Evolutionary conservation across 176 grass and related monocot genomes (phyloP), one percentile per base, ranked within the genome.

Genomic region (Aegilops longissima): DNA sequence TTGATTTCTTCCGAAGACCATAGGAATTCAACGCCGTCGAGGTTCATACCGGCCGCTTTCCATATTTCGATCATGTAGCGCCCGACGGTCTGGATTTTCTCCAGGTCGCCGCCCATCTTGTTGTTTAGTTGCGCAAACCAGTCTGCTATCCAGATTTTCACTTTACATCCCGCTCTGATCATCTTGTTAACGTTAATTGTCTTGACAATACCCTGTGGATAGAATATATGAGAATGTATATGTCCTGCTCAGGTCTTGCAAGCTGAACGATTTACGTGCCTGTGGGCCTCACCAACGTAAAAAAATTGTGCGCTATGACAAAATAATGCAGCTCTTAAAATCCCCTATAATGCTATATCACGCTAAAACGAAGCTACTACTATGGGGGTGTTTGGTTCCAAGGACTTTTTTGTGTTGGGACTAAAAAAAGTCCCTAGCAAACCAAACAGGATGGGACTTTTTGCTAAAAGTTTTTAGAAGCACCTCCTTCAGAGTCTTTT

Each of bases 1-100:
- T 93, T 95, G 59, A 98, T 98, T 79, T 98, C 91, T n/a, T 95
- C 91, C 18, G 91, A 98, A 3, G 93, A 93, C 95, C 95, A 98
- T 31, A 98, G 76, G 80, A 98, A 95, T 62, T 93, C 87, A 11
- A 98, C 95, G 0, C 91, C 94, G 4, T 93, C 86, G 3, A 86
- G 93, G 38, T 95, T 71, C 95, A 98, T 98, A 49, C 95, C 93
- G 78, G 91, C 80, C 10, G 91, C 93, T 81, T 93, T 98, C 93
- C 95, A 95, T 21, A 98, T 95, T 58, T 98, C 95, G 58, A 98
- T 95, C 69, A 98, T 91, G 80, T 95, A 98, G 44, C 78, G 83
- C 8, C 93, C 95, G 7, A 98, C 82, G 2, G 87, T 95, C 62
- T 84, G 85, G 78, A 98, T 95, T 77, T 93, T 98, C 42, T 90